Percentiles rank a stretch among this genome's conserved stretches.
Conservation (phyloP, 306 rosid genomes). For the Pyrus pyrifolia region DNA sequence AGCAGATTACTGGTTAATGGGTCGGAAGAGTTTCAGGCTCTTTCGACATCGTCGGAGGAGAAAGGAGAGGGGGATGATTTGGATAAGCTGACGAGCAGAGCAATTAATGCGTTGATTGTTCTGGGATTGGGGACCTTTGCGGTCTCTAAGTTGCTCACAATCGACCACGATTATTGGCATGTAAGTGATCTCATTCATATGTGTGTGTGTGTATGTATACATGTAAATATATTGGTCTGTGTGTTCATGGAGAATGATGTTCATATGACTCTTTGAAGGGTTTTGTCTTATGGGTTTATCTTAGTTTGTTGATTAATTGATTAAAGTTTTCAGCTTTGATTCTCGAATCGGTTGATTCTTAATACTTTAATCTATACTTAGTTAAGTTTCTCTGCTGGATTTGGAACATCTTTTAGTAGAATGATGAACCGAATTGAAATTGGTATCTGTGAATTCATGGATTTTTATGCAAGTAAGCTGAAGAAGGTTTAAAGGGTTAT, state of each 20-base stretch:
- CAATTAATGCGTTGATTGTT: conserved; percentile 66
- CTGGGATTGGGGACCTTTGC: conserved; percentile 82
- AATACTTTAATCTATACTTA: not conserved
- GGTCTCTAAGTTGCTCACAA: conserved; percentile 75
- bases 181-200: conserved; percentile 34
- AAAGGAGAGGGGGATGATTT: conserved; percentile 22
- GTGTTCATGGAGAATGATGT: no score
- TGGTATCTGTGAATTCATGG: not conserved
- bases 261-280: not conserved
- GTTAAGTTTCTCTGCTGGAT: not conserved
- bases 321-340: no score
- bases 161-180: conserved; percentile 92
- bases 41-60: conserved; percentile 24
- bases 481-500: no score
- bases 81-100: conserved; percentile 36
- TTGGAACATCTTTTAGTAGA: not conserved
- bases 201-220: no score
- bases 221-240: no score
- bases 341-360: not conserved
- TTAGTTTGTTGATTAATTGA: no score
- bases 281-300: not conserved
- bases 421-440: not conserved
- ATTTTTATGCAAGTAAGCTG: not conserved
- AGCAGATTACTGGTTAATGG: conserved; percentile 21
- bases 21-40: conserved; percentile 26